Conservation (phyloP, 2,329 filamentous ascomycete genomes). For the Fusarium decemcellulare region DNA sequence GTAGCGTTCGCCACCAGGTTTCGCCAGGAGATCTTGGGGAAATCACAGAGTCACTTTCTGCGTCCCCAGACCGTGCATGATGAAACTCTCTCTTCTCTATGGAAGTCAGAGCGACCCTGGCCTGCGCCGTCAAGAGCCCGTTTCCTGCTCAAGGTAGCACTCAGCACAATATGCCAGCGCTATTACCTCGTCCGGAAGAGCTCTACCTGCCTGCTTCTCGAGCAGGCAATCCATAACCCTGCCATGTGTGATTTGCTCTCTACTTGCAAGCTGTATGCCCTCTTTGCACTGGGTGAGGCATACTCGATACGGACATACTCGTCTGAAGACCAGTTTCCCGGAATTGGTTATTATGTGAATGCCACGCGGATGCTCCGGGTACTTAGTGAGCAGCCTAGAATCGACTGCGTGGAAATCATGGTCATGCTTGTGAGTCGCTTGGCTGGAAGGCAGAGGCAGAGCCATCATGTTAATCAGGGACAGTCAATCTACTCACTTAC, state of each 20-base stretch:
- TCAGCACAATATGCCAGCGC: slow-evolving; percentile 48
- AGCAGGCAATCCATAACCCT: slow-evolving; percentile 51
- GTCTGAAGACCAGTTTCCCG: slow-evolving; percentile 53
- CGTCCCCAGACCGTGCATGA: slow-evolving; percentile 47
- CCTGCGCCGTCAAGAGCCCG: slow-evolving; percentile 49
- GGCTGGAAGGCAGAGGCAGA: too few species aligned
- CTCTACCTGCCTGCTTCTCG: slow-evolving; percentile 49
- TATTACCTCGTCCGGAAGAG: slow-evolving; percentile 57
- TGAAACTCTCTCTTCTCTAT: slow-evolving; percentile 35
- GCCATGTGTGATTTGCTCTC: slow-evolving; percentile 47
- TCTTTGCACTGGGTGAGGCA: slow-evolving; percentile 60
- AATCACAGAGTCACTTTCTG: slow-evolving; percentile 46
- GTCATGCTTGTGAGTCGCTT: slow-evolving; percentile 55
- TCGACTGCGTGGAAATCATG: slow-evolving; percentile 57
- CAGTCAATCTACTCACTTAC: slow-evolving; percentile 58
- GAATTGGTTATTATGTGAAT: slow-evolving; percentile 56
- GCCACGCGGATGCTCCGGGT: slow-evolving; percentile 54
- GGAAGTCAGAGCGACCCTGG: slow-evolving; percentile 49
- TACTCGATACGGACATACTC: slow-evolving; percentile 54
- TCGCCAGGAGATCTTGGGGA: slow-evolving; percentile 46
- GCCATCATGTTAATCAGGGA: not conserved
- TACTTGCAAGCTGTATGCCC: slow-evolving; percentile 55
- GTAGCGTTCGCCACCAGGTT: slow-evolving; percentile 50
- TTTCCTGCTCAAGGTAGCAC: slow-evolving; percentile 49
- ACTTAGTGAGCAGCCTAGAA: slow-evolving; percentile 55